Conservation (phyloP, 2,329 filamentous ascomycete genomes). For the Trichoderma guizhouense region DNA sequence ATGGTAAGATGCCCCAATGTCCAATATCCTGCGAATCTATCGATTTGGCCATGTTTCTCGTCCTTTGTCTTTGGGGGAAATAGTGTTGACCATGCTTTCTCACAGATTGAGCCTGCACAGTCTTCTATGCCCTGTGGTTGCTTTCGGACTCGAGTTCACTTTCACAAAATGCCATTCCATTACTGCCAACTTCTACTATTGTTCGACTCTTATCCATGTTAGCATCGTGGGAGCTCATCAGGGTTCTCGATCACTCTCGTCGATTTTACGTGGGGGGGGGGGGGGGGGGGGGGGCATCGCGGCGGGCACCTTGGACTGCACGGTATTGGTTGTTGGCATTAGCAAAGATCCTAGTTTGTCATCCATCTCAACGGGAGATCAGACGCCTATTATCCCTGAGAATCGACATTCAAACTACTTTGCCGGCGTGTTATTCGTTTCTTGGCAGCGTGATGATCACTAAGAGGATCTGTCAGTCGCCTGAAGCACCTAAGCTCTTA, state of each 20-base stretch:
- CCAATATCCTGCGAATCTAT: slow-evolving; percentile 28
- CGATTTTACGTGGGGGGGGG: too few relatives aligned
- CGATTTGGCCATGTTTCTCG: slow-evolving; percentile 40
- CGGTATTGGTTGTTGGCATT: slow-evolving; percentile 35
- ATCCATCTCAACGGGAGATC: slow-evolving; percentile 25
- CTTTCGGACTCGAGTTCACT: slow-evolving; percentile 32
- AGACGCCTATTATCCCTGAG: slow-evolving; percentile 27
- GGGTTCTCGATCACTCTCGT: slow-evolving; percentile 40
- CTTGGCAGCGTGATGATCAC: slow-evolving; percentile 44
- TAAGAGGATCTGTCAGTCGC: slow-evolving; percentile 39
- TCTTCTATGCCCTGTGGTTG: not conserved
- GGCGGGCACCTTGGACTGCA: slow-evolving; percentile 30
- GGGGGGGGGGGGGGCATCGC: too few relatives aligned
- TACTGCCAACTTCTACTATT: slow-evolving; percentile 34
- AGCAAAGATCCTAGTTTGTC: slow-evolving; percentile 20
- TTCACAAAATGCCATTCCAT: slow-evolving; percentile 30
- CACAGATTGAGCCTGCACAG: slow-evolving; percentile 24
- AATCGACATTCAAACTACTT: slow-evolving; percentile 28
- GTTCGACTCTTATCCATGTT: slow-evolving; percentile 41
- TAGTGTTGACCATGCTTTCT: slow-evolving; percentile 41
- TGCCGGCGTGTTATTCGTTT: slow-evolving; percentile 36
- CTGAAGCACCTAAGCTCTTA: slow-evolving; percentile 30
- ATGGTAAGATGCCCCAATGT: not conserved
- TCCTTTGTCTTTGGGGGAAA: slow-evolving; percentile 49
- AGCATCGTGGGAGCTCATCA: slow-evolving; percentile 42